Percentiles rank a stretch among this genome's conserved stretches.
These are phyloP conservation scores for Coffea eugenioides DNA, from an alignment of 257 asterid species.

Conservation along the genomic window DNA sequence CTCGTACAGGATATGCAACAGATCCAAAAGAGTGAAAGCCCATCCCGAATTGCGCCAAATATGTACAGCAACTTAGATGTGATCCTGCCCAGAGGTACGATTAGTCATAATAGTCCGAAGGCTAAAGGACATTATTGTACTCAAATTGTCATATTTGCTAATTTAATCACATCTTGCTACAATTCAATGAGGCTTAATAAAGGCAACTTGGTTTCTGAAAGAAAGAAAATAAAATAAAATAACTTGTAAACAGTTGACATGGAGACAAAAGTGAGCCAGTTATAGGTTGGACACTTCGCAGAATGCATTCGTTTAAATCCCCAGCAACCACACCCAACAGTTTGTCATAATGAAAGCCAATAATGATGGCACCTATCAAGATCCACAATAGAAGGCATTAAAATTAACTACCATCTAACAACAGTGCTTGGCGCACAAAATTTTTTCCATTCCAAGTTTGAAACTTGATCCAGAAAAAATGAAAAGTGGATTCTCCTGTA, in stretches of 20 bases:
- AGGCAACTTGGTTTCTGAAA: neutral
- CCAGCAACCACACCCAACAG: too few relatives aligned
- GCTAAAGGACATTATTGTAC: neutral
- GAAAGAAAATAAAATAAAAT: neutral
- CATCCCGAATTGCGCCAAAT: too few relatives aligned
- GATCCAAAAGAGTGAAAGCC: too few relatives aligned
- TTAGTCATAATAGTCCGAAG: neutral
- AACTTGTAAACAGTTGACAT: too few relatives aligned
- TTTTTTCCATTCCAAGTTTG: neutral
- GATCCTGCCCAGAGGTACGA: neutral
- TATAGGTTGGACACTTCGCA: neutral
- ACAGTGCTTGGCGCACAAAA: neutral
- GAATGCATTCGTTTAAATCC: neutral
- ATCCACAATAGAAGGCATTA: neutral
- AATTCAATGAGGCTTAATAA: neutral
- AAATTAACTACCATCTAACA: neutral
- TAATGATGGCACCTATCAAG: neutral
- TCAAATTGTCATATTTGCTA: neutral
- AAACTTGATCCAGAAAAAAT: slow-evolving; percentile 9
- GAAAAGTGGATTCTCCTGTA: slow-evolving; percentile 34
- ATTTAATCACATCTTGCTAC: neutral
- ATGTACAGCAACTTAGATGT: too few relatives aligned
- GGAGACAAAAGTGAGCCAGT: neutral
- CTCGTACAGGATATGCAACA: too few relatives aligned
- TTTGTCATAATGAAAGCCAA: neutral